Evolutionary conservation across 495 filamentous ascomycete species (phyloP).

Genomic region (Penicillium flavigenum): DNA sequence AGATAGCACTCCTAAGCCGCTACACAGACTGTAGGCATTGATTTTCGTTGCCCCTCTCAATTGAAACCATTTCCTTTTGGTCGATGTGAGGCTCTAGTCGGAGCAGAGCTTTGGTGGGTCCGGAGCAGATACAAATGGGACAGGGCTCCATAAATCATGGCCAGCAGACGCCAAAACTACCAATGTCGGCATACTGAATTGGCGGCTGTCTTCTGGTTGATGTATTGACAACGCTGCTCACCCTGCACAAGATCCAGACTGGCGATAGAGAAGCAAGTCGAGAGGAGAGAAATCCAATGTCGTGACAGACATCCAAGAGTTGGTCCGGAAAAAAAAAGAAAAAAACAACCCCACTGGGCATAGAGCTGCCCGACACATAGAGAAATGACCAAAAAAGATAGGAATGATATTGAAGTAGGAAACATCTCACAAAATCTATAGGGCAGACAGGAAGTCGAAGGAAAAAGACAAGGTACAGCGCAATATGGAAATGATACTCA

Average conservation of each 20-base stretch:
- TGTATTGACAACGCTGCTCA: not conserved
- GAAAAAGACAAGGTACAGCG: conserved; percentile 17
- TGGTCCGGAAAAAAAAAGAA: not conserved
- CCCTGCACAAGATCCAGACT: not conserved
- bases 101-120: not conserved
- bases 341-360: not conserved
- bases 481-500: conserved; percentile 32
- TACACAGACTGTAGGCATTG: conserved; percentile 8
- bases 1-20: conserved; percentile 4
- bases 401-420: conserved; percentile 29
- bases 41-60: conserved; percentile 13
- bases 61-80: not conserved
- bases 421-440: conserved; percentile 19
- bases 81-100: not conserved
- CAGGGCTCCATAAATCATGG: not conserved
- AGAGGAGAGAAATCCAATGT: not conserved
- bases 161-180: not conserved
- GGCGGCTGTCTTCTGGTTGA: not conserved
- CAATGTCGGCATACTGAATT: not conserved
- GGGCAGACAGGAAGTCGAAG: conserved; percentile 3
- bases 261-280: not conserved
- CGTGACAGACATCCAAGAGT: not conserved
- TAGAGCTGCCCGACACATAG: conserved; percentile 4
- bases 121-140: not conserved
- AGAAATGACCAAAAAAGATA: conserved; percentile 18